A percentile compares a stretch with the other conserved stretches of the same genome.
phyloP scores from a whole-genome alignment of 2,329 filamentous ascomycete species.

The Fonsecaea pugnacius region DNA sequence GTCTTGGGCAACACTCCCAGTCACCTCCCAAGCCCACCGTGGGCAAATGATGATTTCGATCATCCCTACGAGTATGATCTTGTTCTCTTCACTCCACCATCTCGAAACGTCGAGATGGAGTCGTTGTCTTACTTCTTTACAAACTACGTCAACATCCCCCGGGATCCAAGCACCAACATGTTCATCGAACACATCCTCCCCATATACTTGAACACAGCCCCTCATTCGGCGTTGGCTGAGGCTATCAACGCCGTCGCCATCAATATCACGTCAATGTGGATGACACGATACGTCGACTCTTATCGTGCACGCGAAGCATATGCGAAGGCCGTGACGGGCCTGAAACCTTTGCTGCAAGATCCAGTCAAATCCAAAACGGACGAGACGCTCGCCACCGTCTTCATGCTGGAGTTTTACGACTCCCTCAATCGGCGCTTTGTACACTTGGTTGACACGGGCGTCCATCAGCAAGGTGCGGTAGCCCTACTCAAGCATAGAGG shows the following conservation, averaged over 20 bases:
- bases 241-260: conserved; percentile 28
- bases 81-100: conserved; percentile 16
- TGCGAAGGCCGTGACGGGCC: conserved; percentile 20
- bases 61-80: neutral
- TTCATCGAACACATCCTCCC: conserved; percentile 33
- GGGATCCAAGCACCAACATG: conserved; percentile 32
- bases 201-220: conserved; percentile 24
- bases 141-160: conserved; percentile 34
- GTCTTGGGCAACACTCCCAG: neutral
- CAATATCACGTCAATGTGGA: conserved; percentile 31
- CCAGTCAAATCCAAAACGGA: conserved; percentile 21
- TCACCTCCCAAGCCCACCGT: neutral
- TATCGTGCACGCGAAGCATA: conserved; percentile 24
- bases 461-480: conserved; percentile 32
- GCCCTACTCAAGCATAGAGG: conserved; percentile 28
- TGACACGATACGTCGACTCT: conserved; percentile 21
- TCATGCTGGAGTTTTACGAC: conserved; percentile 34
- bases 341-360: conserved; percentile 22
- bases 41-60: neutral
- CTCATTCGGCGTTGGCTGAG: conserved; percentile 21
- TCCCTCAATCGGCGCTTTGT: conserved; percentile 30
- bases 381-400: conserved; percentile 30
- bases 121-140: conserved; percentile 30
- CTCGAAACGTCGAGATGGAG: conserved; percentile 23
- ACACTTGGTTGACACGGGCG: conserved; percentile 26